Percentiles rank a stretch among this genome's conserved stretches.
phyloP scores from a whole-genome alignment of 305 asterid species.

The Euphrasia arctica region DNA sequence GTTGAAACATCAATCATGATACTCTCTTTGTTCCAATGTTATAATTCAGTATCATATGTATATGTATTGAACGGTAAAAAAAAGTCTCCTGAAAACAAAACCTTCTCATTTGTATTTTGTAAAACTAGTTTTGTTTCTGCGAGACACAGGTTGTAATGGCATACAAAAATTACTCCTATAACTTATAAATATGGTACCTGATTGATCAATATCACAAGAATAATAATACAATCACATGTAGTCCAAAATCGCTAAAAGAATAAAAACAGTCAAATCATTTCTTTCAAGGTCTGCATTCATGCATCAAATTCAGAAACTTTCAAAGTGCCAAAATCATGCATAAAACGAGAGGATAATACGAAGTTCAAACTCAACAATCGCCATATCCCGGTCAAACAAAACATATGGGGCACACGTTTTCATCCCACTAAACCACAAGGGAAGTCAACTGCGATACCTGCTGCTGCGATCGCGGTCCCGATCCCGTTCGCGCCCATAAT shows the following conservation, averaged over 20 bases:
- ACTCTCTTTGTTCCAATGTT: too few species aligned
- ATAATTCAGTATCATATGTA: too few species aligned
- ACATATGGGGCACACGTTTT: neutral
- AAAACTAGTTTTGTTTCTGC: too few species aligned
- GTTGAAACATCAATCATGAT: too few species aligned
- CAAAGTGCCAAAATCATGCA: slow-evolving; percentile 7
- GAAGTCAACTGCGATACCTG: slow-evolving; percentile 51
- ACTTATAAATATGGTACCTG: too few species aligned
- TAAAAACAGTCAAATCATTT: neutral
- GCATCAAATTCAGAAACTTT: slow-evolving; percentile 17
- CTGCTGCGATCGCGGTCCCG: slow-evolving; percentile 43
- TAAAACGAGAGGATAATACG: neutral
- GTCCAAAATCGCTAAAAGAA: neutral
- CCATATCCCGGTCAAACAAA: neutral
- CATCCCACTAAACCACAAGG: neutral
- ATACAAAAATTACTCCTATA: too few species aligned
- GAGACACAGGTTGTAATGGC: too few species aligned
- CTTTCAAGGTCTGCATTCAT: neutral
- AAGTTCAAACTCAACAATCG: neutral
- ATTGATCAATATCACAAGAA: neutral
- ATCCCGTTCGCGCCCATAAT: slow-evolving; percentile 57
- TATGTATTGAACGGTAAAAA: too few species aligned
- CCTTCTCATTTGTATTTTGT: too few species aligned
- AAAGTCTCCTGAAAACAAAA: too few species aligned
- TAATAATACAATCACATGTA: neutral